A percentile compares a stretch with the other conserved stretches of the same genome.
These are phyloP conservation scores for Hypoxylon sp. DNA, from an alignment of 2,329 filamentous ascomycete species.

Conservation along the genomic window DNA sequence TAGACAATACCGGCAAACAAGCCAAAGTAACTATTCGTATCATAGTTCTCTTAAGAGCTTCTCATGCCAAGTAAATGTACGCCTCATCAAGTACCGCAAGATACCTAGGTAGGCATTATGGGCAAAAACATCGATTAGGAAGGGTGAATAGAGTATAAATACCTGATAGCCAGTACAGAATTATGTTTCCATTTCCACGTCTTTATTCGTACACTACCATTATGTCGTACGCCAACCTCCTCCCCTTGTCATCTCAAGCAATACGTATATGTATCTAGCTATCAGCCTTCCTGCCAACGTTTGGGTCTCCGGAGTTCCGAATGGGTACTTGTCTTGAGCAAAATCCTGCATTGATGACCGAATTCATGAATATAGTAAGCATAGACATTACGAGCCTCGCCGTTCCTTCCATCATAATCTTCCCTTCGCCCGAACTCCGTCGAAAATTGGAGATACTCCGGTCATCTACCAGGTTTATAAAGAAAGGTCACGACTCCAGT, in stretches of 20 bases:
- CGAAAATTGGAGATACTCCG: slow-evolving; percentile 27
- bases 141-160: not conserved
- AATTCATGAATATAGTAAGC: not conserved
- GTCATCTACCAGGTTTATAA: slow-evolving; percentile 4
- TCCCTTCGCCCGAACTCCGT: slow-evolving; percentile 39
- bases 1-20: slow-evolving; percentile 7
- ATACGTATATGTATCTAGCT: not conserved
- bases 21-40: not conserved
- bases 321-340: not conserved
- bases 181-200: not conserved
- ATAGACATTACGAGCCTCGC: not conserved
- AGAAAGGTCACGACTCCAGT: not conserved
- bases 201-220: not conserved
- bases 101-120: not conserved
- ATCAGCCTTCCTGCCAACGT: not conserved
- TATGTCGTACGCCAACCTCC: not conserved
- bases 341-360: not conserved
- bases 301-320: not conserved
- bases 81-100: not conserved
- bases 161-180: not conserved
- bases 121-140: not conserved
- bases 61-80: not conserved
- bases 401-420: slow-evolving; percentile 4
- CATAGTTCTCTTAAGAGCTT: not conserved
- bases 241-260: not conserved